Evolutionary conservation across 108 stramenopile genomes (phyloP).

Genomic region (Cyclotella distinguenda): DNA sequence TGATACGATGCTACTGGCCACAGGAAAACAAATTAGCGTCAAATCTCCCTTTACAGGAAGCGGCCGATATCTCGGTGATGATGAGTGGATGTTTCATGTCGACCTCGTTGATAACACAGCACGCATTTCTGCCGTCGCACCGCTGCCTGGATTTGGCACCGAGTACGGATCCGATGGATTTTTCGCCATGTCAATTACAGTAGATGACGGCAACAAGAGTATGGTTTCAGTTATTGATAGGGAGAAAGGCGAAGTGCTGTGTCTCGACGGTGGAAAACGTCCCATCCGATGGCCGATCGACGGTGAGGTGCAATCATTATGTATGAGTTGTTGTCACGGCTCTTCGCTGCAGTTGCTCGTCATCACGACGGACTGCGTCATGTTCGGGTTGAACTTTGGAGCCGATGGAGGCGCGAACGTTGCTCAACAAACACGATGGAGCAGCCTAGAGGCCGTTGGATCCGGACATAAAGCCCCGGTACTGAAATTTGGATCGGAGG

Average conservation of each 20-base stretch:
- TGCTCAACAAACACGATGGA: not conserved
- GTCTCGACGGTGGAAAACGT: not conserved
- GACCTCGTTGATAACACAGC: constrained; percentile 12
- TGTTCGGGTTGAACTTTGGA: constrained; percentile 27
- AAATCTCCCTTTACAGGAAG: constrained; percentile 59
- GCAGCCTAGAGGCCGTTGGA: not conserved
- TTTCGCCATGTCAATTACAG: constrained; percentile 19
- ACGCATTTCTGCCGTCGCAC: constrained; percentile 15
- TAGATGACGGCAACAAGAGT: constrained; percentile 18
- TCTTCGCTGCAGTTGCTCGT: constrained; percentile 26
- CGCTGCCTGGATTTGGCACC: constrained; percentile 11
- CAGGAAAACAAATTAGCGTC: constrained; percentile 44
- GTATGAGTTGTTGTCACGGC: constrained; percentile 10
- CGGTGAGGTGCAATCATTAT: constrained; percentile 31
- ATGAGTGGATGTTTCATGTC: constrained; percentile 31
- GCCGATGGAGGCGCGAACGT: not conserved
- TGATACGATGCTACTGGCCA: constrained; percentile 58
- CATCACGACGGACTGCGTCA: constrained; percentile 31
- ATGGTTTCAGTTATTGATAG: constrained; percentile 26
- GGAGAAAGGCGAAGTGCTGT: constrained; percentile 21
- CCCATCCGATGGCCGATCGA: constrained; percentile 30
- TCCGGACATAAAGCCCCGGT: constrained; percentile 26
- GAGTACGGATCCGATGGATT: constrained; percentile 14
- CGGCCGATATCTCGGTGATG: constrained; percentile 49
- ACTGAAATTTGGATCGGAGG: constrained; percentile 15